Percentiles rank a stretch among this genome's conserved stretches.
These are phyloP conservation scores for Aspergillus heteromorphus DNA, from an alignment of 495 filamentous ascomycete species.

Conservation along the genomic window DNA sequence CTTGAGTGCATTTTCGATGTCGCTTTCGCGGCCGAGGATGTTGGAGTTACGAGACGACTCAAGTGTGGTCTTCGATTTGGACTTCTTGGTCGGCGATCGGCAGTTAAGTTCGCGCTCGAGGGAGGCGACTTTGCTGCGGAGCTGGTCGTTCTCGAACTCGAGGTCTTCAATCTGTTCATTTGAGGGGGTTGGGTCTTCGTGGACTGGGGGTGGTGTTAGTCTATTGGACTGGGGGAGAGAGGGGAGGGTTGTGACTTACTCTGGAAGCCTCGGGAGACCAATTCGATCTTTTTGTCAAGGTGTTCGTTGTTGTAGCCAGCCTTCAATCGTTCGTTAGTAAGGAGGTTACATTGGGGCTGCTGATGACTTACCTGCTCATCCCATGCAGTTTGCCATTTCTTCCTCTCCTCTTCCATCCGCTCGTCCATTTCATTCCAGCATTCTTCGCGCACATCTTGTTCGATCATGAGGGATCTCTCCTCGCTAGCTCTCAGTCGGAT, in stretches of 20 bases:
- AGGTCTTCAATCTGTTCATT: constrained; percentile 37
- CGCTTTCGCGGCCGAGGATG: constrained; percentile 34
- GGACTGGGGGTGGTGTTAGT: constrained; percentile 28
- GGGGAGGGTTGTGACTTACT: constrained; percentile 27
- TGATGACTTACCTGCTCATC: constrained; percentile 58
- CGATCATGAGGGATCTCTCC: constrained; percentile 64
- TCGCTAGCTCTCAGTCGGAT: constrained; percentile 55
- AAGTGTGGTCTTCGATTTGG: constrained; percentile 25
- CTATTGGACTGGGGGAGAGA: not conserved
- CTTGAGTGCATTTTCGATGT: constrained; percentile 39
- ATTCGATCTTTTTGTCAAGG: constrained; percentile 84
- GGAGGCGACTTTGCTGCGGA: constrained; percentile 38
- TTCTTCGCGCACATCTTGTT: constrained; percentile 86
- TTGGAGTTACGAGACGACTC: constrained; percentile 22
- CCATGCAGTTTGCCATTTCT: constrained; percentile 68
- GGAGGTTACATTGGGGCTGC: too few relatives aligned
- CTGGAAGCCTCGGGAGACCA: constrained; percentile 66
- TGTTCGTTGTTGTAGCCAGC: constrained; percentile 66
- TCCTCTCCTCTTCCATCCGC: constrained; percentile 64
- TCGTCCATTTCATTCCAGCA: constrained; percentile 81
- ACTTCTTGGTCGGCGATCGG: constrained; percentile 43
- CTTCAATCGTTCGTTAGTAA: constrained; percentile 34
- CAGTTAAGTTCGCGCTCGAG: constrained; percentile 44
- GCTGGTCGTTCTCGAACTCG: constrained; percentile 44
- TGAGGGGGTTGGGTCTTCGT: constrained; percentile 39